A percentile compares a stretch with the other conserved stretches of the same genome.
Evolutionary conservation across 176 grass and related monocot genomes (phyloP).

Genomic region (Hyparrhenia diplandra): DNA sequence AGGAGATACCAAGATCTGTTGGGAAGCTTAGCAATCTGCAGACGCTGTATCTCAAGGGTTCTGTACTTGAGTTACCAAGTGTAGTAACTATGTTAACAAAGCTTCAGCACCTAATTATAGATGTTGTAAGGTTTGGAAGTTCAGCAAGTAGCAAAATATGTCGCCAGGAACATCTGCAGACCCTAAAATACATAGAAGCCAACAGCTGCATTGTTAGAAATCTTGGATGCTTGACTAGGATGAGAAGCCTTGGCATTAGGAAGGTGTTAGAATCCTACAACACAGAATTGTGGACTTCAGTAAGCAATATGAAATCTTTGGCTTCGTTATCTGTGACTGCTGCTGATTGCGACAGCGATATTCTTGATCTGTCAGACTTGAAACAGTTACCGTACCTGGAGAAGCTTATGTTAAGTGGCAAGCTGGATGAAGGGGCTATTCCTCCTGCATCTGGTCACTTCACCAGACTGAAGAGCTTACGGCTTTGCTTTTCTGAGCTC

Average conservation of each 20-base stretch:
- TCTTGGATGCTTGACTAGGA: conserved; percentile 14
- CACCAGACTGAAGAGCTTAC: conserved; percentile 7
- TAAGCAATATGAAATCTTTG: conserved; percentile 34
- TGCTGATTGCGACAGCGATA: conserved; percentile 2
- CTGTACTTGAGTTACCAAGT: conserved; percentile 29
- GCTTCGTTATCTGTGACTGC: conserved; percentile 4
- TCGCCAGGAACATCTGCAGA: conserved; percentile 11
- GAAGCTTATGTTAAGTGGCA: conserved; percentile 33
- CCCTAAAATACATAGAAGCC: conserved; percentile 23
- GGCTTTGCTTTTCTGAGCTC: conserved; percentile 26
- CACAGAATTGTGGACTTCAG: conserved; percentile 29
- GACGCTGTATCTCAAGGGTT: conserved; percentile 33
- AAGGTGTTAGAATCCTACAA: conserved; percentile 20
- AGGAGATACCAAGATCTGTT: conserved; percentile 30
- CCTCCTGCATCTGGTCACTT: neutral
- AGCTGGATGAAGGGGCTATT: conserved; percentile 12
- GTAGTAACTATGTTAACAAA: conserved; percentile 24
- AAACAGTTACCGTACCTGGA: conserved; percentile 12
- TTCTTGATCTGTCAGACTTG: conserved; percentile 14
- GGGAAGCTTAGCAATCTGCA: conserved; percentile 36
- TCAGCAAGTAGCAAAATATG: conserved; percentile 1
- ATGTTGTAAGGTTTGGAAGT: neutral
- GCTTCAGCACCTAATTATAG: conserved; percentile 29
- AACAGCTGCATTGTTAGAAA: neutral
- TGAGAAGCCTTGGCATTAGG: conserved; percentile 24